Evolutionary conservation across 73 alveolate genomes (phyloP), one percentile per base, ranked within the genome.

Genomic region (Paramecium sonneborni): DNA sequence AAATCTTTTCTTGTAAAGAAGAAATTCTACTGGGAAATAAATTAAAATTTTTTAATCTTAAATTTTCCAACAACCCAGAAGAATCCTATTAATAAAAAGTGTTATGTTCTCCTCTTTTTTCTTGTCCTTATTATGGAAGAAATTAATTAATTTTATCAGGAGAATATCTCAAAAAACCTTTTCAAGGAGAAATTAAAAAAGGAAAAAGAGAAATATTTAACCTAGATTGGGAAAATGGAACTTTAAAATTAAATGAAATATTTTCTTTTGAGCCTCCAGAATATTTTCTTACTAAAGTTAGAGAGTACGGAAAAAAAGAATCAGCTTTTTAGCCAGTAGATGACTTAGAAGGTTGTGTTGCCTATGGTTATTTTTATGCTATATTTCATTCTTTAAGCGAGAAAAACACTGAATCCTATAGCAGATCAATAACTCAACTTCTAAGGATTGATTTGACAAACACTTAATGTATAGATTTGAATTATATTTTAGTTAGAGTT

Each of bases 181-280:
- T 14, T 0, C 0, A 8, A 5, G 3, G 5, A 79, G 43, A 79
- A 9, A 34, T 10, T 18, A 38, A 24, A 20, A 21, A 15, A 15
- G 88, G 24, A 37, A 76, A 76, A 35, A 76, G 88, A 76, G 38
- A 76, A 20, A 38, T 76, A 11, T 70, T 14, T 23, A 35, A 3
- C n/a, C 34, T 70, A 21, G 57, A 70, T 35, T 70, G 57, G 55
- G 55, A 43, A 12, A 23, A 44, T 39, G 90, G 90, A 2, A 23
- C 3, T 20, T 18, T 79, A 34, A 79, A 28, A 20, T 79, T 79
- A 24, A 38, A 79, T 79, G 72, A 24, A 23, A 23, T 79, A 20
- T 79, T 79, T 79, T 79, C 90, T 8, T 20, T 79, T 2, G 90
- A 79, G 26, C 90, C 90, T 26, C 90, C 76, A n/a, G 56, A 79